phyloP scores from a whole-genome alignment of 2,329 filamentous ascomycete species.

The Aspergillus novofumigatus region DNA sequence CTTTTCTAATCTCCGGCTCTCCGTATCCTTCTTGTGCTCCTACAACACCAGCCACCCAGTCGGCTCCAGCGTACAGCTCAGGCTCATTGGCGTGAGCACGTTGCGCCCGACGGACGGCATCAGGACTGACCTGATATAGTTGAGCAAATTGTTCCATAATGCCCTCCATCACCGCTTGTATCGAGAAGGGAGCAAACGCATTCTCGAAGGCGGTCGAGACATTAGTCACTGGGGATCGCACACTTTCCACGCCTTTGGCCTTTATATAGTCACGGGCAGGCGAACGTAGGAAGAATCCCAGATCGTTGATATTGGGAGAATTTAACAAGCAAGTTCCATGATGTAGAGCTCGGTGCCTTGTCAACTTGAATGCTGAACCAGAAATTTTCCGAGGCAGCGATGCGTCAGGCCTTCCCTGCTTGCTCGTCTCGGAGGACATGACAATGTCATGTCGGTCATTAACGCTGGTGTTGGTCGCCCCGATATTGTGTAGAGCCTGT shows the following conservation, averaged over 20 bases:
- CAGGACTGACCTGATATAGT: conserved; percentile 56
- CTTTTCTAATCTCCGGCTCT: conserved; percentile 55
- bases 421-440: conserved; percentile 47
- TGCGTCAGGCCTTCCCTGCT: conserved; percentile 20
- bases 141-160: conserved; percentile 62
- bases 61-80: conserved; percentile 30
- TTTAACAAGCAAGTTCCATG: conserved; percentile 85
- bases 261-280: conserved; percentile 72
- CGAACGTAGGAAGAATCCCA: conserved; percentile 70
- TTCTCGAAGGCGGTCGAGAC: conserved; percentile 54
- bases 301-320: conserved; percentile 67
- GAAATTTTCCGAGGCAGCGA: conserved; percentile 69
- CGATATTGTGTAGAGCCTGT: conserved; percentile 60
- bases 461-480: conserved; percentile 59
- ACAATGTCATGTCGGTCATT: conserved; percentile 95
- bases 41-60: conserved; percentile 43
- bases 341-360: conserved; percentile 73
- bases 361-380: conserved; percentile 93
- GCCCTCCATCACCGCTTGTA: conserved; percentile 46
- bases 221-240: conserved; percentile 79
- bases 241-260: conserved; percentile 84
- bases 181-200: conserved; percentile 46
- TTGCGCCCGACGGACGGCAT: conserved; percentile 31
- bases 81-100: conserved; percentile 30
- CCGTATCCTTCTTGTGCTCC: conserved; percentile 47